phyloP scores from a whole-genome alignment of 345 rosid genomes.

The Salix koriyanagi region DNA sequence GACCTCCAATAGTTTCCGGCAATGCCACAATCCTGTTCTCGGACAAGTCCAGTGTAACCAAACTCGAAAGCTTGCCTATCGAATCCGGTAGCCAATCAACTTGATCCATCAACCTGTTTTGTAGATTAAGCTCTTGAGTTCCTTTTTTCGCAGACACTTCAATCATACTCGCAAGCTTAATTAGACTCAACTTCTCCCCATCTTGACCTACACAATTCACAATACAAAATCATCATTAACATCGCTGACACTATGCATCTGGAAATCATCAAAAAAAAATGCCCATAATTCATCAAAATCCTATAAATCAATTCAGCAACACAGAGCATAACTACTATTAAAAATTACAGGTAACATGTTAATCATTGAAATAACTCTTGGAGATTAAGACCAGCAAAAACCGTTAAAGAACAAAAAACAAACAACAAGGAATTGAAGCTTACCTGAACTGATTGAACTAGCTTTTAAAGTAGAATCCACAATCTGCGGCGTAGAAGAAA shows the following conservation, averaged over 20 bases:
- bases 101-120: constrained; percentile 74
- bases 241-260: not conserved
- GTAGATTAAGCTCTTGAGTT: constrained; percentile 73
- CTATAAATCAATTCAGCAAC: not conserved
- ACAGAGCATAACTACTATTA: not conserved
- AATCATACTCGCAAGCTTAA: constrained; percentile 86
- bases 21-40: constrained; percentile 67
- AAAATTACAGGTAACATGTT: not conserved
- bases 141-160: constrained; percentile 85
- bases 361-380: too few species aligned
- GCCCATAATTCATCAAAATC: not conserved
- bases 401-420: not conserved
- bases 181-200: constrained; percentile 73
- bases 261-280: not conserved
- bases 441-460: constrained; percentile 44
- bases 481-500: constrained; percentile 42
- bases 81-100: constrained; percentile 96
- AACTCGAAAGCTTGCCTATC: constrained; percentile 69
- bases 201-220: constrained; percentile 48
- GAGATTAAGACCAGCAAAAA: not conserved
- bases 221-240: not conserved
- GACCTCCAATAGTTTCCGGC: constrained; percentile 70
- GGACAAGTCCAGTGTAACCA: constrained; percentile 69
- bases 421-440: constrained; percentile 12
- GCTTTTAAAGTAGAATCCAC: constrained; percentile 56